phyloP scores from a whole-genome alignment of 1,139 yeast genomes.

The Magnusiomyces suaveolens region DNA sequence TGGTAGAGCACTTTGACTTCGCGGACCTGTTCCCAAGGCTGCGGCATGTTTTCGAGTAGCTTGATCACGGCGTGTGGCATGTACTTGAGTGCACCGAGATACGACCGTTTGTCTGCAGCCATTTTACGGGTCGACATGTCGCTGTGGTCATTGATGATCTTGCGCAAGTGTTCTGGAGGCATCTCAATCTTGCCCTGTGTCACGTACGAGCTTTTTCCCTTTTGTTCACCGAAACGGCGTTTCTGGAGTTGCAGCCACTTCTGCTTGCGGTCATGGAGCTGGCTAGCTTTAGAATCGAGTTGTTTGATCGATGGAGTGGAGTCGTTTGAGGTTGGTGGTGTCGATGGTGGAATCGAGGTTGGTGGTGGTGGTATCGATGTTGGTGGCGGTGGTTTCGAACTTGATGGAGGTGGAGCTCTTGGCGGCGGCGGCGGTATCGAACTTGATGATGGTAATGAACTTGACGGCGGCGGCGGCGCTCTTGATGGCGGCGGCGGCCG shows the following conservation, averaged over 20 bases:
- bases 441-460: too few relatives aligned
- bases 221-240: conserved; percentile 37
- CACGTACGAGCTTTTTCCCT: conserved; percentile 36
- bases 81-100: conserved; percentile 83
- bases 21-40: conserved; percentile 89
- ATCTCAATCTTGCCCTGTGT: conserved; percentile 64
- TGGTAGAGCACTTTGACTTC: conserved; percentile 88
- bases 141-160: conserved; percentile 74
- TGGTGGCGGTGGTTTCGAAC: conserved; percentile 21
- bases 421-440: conserved; percentile 29
- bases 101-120: conserved; percentile 81
- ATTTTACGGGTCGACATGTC: conserved; percentile 74
- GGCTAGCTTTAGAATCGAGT: conserved; percentile 14
- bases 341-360: conserved; percentile 18
- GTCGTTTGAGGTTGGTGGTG: conserved; percentile 15
- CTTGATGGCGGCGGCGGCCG: too few relatives aligned
- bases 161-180: conserved; percentile 92
- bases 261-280: conserved; percentile 38
- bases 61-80: conserved; percentile 93
- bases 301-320: conserved; percentile 3
- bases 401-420: conserved; percentile 29
- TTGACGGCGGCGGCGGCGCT: too few relatives aligned
- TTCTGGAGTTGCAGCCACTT: conserved; percentile 65
- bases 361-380: conserved; percentile 14
- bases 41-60: conserved; percentile 91